Base-by-base conservation (phyloP, 495 filamentous ascomycete species). In the Penicillium nucicola region DNA sequence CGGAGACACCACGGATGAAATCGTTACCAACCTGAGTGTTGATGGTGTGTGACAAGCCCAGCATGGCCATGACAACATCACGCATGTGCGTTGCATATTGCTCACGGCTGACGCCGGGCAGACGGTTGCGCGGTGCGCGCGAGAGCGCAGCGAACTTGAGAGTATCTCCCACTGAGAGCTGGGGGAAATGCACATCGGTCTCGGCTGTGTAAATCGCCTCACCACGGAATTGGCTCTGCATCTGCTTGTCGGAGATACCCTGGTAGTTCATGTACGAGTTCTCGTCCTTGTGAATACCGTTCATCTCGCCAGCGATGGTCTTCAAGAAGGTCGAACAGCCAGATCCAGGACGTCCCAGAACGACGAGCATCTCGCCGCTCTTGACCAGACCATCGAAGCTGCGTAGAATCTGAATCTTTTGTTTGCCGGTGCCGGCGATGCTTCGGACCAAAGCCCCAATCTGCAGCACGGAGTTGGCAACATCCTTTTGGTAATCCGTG, bases 401-500 rank as follows among this genome's bases (percentile, higher is more conserved):
- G 23, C 80, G 80, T 25, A 93, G 71, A 48, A 92, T 91, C 31
- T 88, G 67, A 63, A 86, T 84, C 62, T 80, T 77, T 33, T 81
- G 68, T 62, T 79, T 74, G 5, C 75, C 73, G 22, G 69, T 65
- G 14, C 77, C 77, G 40, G 69, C 60, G 4, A 77, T 15, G 28
- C 57, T 53, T 40, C 73, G 75, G 22, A 75, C 61, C 7, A 82
- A 43, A 6, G 75, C 74, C 17, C 72, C 72, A 11, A 72, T 55
- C 52, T 85, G 78, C 38, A 89, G 67, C 61, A 83, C 77, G 20
- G 84, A 71, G 65, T 90, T 91, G 55, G 78, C 71, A 43, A 89
- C 83, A 67, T 87, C 83, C 72, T 91, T 92, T 64, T 93, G 89
- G 60, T 88, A 92, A 66, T 92, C 88, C 2, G 87, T 88, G 1